A percentile compares a stretch with the other conserved stretches of the same genome.
Conservation (phyloP, 495 filamentous ascomycete genomes). For the Aspergillus bridgeri region DNA sequence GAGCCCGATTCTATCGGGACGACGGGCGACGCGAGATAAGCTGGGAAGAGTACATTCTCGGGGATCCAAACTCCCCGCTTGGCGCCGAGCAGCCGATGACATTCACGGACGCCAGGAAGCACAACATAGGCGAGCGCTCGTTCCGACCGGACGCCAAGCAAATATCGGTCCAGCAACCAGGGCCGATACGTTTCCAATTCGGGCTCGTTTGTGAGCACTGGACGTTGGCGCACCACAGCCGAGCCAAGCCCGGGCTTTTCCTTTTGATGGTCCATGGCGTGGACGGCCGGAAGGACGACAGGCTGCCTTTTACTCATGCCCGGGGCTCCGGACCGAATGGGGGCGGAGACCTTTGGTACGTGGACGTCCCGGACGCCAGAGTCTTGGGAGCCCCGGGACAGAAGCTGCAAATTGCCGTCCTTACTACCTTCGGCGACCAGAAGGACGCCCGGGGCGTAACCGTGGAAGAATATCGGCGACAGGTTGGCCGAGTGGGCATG, state of each 20-base stretch:
- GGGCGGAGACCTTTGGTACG: constrained; percentile 70
- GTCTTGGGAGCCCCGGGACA: constrained; percentile 69
- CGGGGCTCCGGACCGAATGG: constrained; percentile 44
- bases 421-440: constrained; percentile 59
- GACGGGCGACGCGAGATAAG: constrained; percentile 52
- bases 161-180: constrained; percentile 51
- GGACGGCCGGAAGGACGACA: constrained; percentile 64
- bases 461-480: constrained; percentile 57
- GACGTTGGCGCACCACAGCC: constrained; percentile 62
- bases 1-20: constrained; percentile 62
- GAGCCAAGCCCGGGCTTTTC: constrained; percentile 60
- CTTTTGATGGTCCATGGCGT: constrained; percentile 60
- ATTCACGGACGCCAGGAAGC: constrained; percentile 52
- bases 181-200: constrained; percentile 72
- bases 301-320: constrained; percentile 52
- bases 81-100: constrained; percentile 45
- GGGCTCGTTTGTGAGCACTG: constrained; percentile 74
- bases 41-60: constrained; percentile 77
- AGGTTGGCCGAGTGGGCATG: constrained; percentile 59
- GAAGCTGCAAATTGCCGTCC: constrained; percentile 56
- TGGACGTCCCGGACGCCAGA: constrained; percentile 59
- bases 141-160: constrained; percentile 57
- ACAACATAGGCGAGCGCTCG: constrained; percentile 60
- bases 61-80: constrained; percentile 43
- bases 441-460: constrained; percentile 66